Conservation (phyloP, 2,329 filamentous ascomycete species). For the Arthrobotrys conoides region DNA sequence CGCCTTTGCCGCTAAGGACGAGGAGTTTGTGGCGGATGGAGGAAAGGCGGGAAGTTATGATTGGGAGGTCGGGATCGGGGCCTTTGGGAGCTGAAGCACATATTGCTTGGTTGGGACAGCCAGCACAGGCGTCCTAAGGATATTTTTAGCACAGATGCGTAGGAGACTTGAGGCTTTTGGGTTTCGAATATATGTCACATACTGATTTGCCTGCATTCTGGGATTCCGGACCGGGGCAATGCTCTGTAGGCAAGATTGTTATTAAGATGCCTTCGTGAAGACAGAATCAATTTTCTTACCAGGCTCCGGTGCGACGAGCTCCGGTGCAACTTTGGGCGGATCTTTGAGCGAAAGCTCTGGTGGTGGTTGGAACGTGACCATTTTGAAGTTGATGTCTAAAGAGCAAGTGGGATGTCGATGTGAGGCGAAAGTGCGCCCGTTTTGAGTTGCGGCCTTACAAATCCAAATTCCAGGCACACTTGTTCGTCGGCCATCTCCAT, state of each 20-base stretch:
- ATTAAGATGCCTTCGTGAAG: background rate
- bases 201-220: constrained; percentile 74
- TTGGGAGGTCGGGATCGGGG: constrained; percentile 90
- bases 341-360: constrained; percentile 67
- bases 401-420: constrained; percentile 38
- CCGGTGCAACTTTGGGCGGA: constrained; percentile 82
- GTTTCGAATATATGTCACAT: constrained; percentile 10
- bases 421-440: constrained; percentile 28
- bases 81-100: constrained; percentile 95
- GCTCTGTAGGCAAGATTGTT: constrained; percentile 72
- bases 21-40: constrained; percentile 92
- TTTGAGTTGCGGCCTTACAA: constrained; percentile 60
- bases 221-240: constrained; percentile 92
- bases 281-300: constrained; percentile 67
- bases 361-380: constrained; percentile 65
- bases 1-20: constrained; percentile 93
- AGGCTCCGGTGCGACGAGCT: constrained; percentile 92
- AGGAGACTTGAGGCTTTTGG: constrained; percentile 68
- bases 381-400: constrained; percentile 63
- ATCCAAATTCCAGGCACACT: constrained; percentile 34
- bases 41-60: constrained; percentile 86
- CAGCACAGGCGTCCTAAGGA: constrained; percentile 85
- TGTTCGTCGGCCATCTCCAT: constrained; percentile 28
- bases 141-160: constrained; percentile 67
- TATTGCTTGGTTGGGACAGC: constrained; percentile 95